phyloP scores from a whole-genome alignment of 23 red algal species.

The Gracilaria caudata region DNA sequence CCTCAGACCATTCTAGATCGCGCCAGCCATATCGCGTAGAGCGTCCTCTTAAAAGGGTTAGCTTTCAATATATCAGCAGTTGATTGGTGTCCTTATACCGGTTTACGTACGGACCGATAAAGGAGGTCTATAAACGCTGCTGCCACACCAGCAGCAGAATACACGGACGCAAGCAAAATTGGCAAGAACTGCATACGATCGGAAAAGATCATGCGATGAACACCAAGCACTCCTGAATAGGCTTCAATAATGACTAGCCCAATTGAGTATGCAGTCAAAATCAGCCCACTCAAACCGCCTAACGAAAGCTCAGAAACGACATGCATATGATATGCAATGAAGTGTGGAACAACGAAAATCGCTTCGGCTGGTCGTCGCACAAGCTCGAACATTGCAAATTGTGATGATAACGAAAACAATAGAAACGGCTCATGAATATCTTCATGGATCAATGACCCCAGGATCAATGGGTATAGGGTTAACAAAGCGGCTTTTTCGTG shows the following conservation, averaged over 20 bases:
- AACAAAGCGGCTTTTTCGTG: slow-evolving; percentile 79
- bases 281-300: neutral
- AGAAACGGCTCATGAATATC: slow-evolving; percentile 18
- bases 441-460: neutral
- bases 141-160: neutral
- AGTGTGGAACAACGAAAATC: slow-evolving; percentile 38
- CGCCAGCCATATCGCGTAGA: too few species aligned
- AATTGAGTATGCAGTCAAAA: neutral
- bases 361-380: slow-evolving; percentile 23
- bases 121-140: neutral
- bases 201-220: slow-evolving; percentile 1
- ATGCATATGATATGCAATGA: slow-evolving; percentile 47
- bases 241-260: neutral
- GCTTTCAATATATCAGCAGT: too few species aligned
- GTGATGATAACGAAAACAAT: slow-evolving; percentile 40
- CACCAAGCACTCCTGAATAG: slow-evolving; percentile 4
- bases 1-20: too few species aligned
- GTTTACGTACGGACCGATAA: neutral
- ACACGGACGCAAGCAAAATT: slow-evolving; percentile 13
- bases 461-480: slow-evolving; percentile 25
- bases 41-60: too few species aligned
- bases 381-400: slow-evolving; percentile 54
- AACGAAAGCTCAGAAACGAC: slow-evolving; percentile 6
- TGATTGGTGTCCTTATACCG: neutral
- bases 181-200: slow-evolving; percentile 27